Conservation (phyloP, 169 alveolate species). For the Plasmodium reichenowi region DNA sequence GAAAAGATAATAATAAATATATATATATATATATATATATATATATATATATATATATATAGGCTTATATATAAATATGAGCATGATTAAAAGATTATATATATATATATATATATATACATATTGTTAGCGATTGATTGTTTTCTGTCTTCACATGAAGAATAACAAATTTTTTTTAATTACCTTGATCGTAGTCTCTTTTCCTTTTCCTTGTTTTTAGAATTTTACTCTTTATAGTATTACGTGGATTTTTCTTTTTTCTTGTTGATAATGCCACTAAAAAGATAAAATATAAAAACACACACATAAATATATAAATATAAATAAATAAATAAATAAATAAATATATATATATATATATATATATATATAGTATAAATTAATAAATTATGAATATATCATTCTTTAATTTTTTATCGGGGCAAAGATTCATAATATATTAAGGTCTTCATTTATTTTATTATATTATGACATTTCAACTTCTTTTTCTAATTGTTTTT, state of each 20-base stretch:
- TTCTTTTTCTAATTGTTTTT: too few species aligned
- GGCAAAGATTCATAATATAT: too few species aligned
- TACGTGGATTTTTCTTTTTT: slow-evolving; percentile 72
- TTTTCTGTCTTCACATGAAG: not conserved
- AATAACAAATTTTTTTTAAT: not conserved
- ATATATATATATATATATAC: not conserved
- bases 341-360: too few species aligned
- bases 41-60: not conserved
- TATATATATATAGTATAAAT: too few species aligned
- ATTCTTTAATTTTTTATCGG: too few species aligned
- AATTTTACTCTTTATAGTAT: slow-evolving; percentile 69
- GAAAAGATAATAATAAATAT: not conserved
- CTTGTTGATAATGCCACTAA: slow-evolving; percentile 67
- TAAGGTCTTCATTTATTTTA: too few species aligned
- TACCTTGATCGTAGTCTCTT: slow-evolving; percentile 73
- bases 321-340: too few species aligned
- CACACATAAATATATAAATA: too few species aligned
- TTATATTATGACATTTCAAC: too few species aligned
- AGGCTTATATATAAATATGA: not conserved
- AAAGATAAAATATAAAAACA: not conserved
- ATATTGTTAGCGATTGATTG: not conserved
- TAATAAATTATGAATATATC: too few species aligned
- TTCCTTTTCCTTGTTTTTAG: slow-evolving; percentile 64
- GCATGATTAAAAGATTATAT: not conserved
- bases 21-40: not conserved